Evolutionary conservation across 2,329 filamentous ascomycete species (phyloP), one percentile per base, ranked within the genome.

Genomic region (Botrytis aclada): DNA sequence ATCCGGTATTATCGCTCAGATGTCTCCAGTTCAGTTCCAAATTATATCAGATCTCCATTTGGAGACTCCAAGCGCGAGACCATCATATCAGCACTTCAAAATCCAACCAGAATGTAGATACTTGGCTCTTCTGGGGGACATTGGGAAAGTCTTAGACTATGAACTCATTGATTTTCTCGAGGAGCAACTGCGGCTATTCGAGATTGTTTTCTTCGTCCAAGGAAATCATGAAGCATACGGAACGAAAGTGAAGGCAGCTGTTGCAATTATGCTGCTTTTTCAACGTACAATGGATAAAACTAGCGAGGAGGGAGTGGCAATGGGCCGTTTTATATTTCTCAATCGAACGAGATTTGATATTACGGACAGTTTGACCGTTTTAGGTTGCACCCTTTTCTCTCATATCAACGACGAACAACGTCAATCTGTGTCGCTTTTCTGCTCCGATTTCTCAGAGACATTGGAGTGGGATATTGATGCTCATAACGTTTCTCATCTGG

Each of bases 331-430:
- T 74, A 74, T 84, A 43, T 80, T 84, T 22, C 77, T 85, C n/a
- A 80, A 84, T 69, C 81, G 80, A 62, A 83, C 80, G 7, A 79
- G 81, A 56, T 83, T 81, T 72, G 80, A 84, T 73, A 56, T 84
- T 14, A 80, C 81, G 5, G 74, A 78, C 18, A 76, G 78, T 5
- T 64, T 85, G 20, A 83, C 81, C 2, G 80, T 86, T 9, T 78
- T 86, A 1, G 84, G 84, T 18, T 86, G 84, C 74, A 85, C 83
- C 4, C 80, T 89, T 4, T 87, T 86, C 78, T 88, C 87, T 1
- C 70, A 77, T 7, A 79, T 89, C 43, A 81, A 82, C 1, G 70
- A 81, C 0, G 77, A 81, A 18, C 80, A 83, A 16, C 74, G 77
- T 9, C 79, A 81, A 71, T 60, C 73, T n/a, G 71, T 73, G 10